Evolutionary conservation across 2,329 filamentous ascomycete species (phyloP).

Genomic region (Paraconiothyrium sp.): DNA sequence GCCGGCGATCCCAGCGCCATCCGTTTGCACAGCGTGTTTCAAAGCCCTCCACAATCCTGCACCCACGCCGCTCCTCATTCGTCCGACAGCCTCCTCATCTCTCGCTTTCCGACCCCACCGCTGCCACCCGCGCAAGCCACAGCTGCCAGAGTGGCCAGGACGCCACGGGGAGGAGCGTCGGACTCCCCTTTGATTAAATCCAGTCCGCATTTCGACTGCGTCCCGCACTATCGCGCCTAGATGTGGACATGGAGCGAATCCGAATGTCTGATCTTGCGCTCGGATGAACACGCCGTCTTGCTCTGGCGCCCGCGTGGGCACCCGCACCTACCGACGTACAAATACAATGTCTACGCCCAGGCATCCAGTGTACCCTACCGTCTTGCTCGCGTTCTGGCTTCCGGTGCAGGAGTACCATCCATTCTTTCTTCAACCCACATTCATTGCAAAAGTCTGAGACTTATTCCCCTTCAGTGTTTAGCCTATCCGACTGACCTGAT

Average conservation of each 20-base stretch:
- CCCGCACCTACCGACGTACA: constrained; percentile 33
- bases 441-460: constrained; percentile 43
- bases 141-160: constrained; percentile 4
- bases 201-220: constrained; percentile 18
- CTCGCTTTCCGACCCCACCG: constrained; percentile 18
- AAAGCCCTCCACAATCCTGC: constrained; percentile 29
- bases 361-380: constrained; percentile 18
- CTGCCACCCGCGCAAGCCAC: constrained; percentile 14
- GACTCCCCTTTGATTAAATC: constrained; percentile 24
- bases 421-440: constrained; percentile 34
- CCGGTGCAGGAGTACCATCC: constrained; percentile 48
- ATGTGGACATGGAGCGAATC: constrained; percentile 13
- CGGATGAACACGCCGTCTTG: constrained; percentile 4
- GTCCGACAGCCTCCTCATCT: constrained; percentile 19
- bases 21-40: constrained; percentile 22
- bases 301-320: constrained; percentile 4
- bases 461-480: constrained; percentile 32
- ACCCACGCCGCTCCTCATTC: constrained; percentile 15
- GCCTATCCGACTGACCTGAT: constrained; percentile 14
- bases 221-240: constrained; percentile 9
- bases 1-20: constrained; percentile 20
- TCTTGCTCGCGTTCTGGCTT: constrained; percentile 33
- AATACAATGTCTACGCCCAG: constrained; percentile 26
- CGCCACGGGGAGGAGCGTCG: constrained; percentile 15
- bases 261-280: constrained; percentile 3